These are phyloP conservation scores for Penicillium griseofulvum DNA, from an alignment of 2,329 filamentous ascomycete species.

Conservation along the genomic window DNA sequence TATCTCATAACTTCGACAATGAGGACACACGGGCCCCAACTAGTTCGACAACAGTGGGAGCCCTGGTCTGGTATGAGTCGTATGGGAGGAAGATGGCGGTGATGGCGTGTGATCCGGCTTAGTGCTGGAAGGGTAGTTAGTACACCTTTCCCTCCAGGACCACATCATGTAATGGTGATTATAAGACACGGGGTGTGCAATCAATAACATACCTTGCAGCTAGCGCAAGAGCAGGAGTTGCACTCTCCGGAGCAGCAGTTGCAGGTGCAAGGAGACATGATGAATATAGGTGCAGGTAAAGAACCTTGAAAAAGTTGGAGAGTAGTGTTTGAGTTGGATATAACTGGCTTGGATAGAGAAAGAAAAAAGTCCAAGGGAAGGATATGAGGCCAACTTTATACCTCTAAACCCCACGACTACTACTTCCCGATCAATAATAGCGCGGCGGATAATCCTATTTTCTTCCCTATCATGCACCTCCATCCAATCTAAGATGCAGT, in stretches of 20 bases:
- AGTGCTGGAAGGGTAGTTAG: conserved; percentile 24
- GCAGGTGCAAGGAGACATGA: conserved; percentile 44
- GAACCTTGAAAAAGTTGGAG: conserved; percentile 13
- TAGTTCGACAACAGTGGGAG: conserved; percentile 24
- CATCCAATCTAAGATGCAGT: conserved; percentile 11
- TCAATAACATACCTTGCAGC: conserved; percentile 35
- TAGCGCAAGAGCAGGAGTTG: conserved; percentile 40
- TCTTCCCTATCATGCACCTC: neutral
- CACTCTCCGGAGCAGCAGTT: conserved; percentile 41
- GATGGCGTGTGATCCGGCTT: conserved; percentile 16
- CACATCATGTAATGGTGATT: neutral
- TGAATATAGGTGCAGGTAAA: conserved; percentile 24
- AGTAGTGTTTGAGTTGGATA: neutral
- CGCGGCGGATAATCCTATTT: neutral
- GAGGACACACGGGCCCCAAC: neutral
- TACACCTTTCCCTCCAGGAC: neutral
- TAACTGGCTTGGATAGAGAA: conserved; percentile 1
- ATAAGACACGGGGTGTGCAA: neutral
- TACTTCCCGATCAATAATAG: neutral
- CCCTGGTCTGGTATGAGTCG: conserved; percentile 23
- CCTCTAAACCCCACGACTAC: neutral
- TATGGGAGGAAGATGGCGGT: conserved; percentile 22
- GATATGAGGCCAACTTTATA: conserved; percentile 19
- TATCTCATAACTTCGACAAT: neutral
- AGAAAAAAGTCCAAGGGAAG: conserved; percentile 8